Evolutionary conservation across 192 early-diverging fungal genomes (phyloP), one percentile per base, ranked within the genome.

Genomic region (Coemansia sp.): DNA sequence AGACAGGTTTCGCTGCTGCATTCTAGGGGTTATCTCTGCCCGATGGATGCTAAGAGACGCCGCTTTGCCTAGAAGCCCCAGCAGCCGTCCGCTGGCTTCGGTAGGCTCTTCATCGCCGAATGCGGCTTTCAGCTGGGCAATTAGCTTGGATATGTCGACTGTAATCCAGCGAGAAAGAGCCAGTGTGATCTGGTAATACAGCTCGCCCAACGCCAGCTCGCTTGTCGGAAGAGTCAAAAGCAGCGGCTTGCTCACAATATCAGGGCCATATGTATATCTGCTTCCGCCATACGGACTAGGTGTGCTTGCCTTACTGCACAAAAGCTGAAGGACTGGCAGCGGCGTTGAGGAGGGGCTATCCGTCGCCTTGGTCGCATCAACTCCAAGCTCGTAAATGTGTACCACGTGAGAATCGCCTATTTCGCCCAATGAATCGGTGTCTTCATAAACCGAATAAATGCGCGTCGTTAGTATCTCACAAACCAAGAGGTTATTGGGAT

Each of bases 351-450:
- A 18, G 11, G 75, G 69, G 33, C 63, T 63, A 1, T 65, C 75
- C 2, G 75, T 70, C 2, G 52, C 66, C 69, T 55, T 64, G 26
- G 59, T 45, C 6, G 38, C 60, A 33, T 64, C 60, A 8, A 58
- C 51, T 35, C 58, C 78, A n/a, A 72, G 41, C 64, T 81, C 78
- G 51, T 81, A 81, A n/a, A 81, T 48, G 24, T 72, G 56, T 5
- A 81, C 73, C 26, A 66, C 48, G 49, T 81, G 73, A 20, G 26
- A 26, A 0, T 65, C 62, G 20, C 70, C 56, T 12, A 83, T 61
- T 7, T 76, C 80, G 6, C 66, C 64, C 52, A 83, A 38, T 5
- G 63, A 11, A 45, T 83, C 80, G 2, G 45, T 21, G 58, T 73
- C 66, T 11, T 45, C 61, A 46, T 68, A 83, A n/a, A 83, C 55